Conservation (phyloP, 2,329 filamentous ascomycete species). For the Hysterium pulicare region DNA sequence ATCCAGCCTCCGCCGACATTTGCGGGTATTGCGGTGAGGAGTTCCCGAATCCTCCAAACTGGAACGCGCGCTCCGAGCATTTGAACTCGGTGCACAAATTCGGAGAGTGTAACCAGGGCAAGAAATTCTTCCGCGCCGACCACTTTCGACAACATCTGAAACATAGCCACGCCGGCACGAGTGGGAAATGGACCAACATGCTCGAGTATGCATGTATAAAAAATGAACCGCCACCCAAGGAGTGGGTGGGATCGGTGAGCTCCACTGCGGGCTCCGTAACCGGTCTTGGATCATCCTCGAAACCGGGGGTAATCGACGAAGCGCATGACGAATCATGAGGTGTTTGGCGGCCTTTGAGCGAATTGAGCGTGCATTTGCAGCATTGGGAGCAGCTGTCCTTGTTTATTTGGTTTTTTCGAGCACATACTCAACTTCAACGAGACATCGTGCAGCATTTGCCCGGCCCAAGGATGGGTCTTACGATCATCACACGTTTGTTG, state of each 20-base stretch:
- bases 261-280: constrained; percentile 26
- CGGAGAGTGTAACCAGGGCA: constrained; percentile 94
- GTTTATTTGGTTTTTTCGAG: constrained; percentile 9
- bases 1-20: constrained; percentile 63
- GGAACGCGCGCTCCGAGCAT: constrained; percentile 83
- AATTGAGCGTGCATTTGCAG: constrained; percentile 23
- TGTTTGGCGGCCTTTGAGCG: constrained; percentile 11
- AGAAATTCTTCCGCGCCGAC: constrained; percentile 97
- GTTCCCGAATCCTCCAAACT: constrained; percentile 82
- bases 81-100: constrained; percentile 93
- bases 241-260: constrained; percentile 31
- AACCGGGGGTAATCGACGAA: constrained; percentile 38
- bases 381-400: constrained; percentile 13
- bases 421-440: constrained; percentile 8
- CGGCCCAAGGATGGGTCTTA: too few relatives aligned
- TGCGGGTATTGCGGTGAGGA: constrained; percentile 97
- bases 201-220: constrained; percentile 96
- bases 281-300: constrained; percentile 23
- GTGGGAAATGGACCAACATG: constrained; percentile 98
- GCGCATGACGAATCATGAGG: constrained; percentile 37
- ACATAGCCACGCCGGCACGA: constrained; percentile 93
- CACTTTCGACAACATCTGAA: constrained; percentile 98
- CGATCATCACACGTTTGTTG: neutral
- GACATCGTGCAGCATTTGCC: too few relatives aligned
- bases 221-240: constrained; percentile 66